Conservation (phyloP, 805 yeast species). For the Kodamaea hsintzibuensis region DNA sequence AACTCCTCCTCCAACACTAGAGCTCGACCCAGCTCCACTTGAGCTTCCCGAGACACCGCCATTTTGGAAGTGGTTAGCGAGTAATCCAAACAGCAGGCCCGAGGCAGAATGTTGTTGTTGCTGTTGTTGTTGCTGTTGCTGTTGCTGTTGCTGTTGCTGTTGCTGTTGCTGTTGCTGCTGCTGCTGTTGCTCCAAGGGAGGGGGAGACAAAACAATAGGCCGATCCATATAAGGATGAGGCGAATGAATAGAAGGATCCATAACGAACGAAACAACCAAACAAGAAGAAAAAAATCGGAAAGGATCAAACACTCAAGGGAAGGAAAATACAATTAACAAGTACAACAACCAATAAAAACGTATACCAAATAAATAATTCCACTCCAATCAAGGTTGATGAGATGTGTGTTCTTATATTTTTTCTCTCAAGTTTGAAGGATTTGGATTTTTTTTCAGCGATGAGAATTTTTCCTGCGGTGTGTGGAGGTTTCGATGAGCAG, state of each 20-base stretch:
- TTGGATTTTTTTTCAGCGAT: slow-evolving; percentile 4
- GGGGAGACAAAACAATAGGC: slow-evolving; percentile 44
- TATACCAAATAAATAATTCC: background rate
- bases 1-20: background rate
- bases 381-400: slow-evolving; percentile 1
- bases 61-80: background rate
- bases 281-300: background rate
- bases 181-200: slow-evolving; percentile 33
- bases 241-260: slow-evolving; percentile 5
- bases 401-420: slow-evolving; percentile 1
- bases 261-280: background rate
- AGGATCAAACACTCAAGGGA: background rate
- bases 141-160: slow-evolving; percentile 8
- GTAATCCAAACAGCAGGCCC: slow-evolving; percentile 2
- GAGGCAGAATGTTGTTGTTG: background rate
- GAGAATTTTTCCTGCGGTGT: slow-evolving; percentile 8
- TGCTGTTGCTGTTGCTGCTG: slow-evolving; percentile 6
- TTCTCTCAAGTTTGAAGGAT: background rate
- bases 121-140: slow-evolving; percentile 4
- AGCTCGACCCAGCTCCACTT: background rate
- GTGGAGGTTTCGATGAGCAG: background rate
- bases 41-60: background rate
- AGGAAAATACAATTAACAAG: background rate
- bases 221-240: slow-evolving; percentile 20
- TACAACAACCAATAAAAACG: background rate